These are phyloP conservation scores for Rhodotorula sp. DNA, from an alignment of 1,284 basidiomycete genomes.

Conservation along the genomic window DNA sequence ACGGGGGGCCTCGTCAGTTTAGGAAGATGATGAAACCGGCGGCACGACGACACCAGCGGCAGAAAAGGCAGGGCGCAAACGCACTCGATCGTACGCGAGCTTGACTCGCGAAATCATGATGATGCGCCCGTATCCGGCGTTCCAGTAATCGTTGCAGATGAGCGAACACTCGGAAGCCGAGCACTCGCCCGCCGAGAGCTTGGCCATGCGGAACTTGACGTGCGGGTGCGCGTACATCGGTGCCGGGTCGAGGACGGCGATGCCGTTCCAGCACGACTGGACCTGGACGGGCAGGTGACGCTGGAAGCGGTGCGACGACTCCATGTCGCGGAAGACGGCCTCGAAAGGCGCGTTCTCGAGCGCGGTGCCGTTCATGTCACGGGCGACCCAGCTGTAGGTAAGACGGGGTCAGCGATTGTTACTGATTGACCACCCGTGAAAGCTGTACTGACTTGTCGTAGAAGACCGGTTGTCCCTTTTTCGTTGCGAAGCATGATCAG, in stretches of 20 bases:
- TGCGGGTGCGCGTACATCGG: conserved; percentile 86
- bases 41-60: not conserved
- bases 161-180: conserved; percentile 88
- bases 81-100: conserved; percentile 82
- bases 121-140: conserved; percentile 81
- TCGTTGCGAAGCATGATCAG: not conserved
- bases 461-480: conserved; percentile 75
- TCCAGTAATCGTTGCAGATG: conserved; percentile 72
- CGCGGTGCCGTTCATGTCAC: conserved; percentile 94
- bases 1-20: not conserved
- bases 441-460: conserved; percentile 69
- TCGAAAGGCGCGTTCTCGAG: conserved; percentile 95
- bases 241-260: conserved; percentile 85
- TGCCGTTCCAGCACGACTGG: conserved; percentile 95
- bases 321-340: conserved; percentile 76
- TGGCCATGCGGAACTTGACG: conserved; percentile 89
- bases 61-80: conserved; percentile 43
- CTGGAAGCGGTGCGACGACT: conserved; percentile 75
- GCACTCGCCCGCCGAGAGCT: conserved; percentile 73
- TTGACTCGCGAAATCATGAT: conserved; percentile 95
- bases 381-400: conserved; percentile 72
- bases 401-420: conserved; percentile 7
- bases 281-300: conserved; percentile 88
- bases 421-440: not conserved
- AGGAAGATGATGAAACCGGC: not conserved